These are phyloP conservation scores for Aspergillus uvarum DNA, from an alignment of 2,329 filamentous ascomycete species.

Conservation along the genomic window DNA sequence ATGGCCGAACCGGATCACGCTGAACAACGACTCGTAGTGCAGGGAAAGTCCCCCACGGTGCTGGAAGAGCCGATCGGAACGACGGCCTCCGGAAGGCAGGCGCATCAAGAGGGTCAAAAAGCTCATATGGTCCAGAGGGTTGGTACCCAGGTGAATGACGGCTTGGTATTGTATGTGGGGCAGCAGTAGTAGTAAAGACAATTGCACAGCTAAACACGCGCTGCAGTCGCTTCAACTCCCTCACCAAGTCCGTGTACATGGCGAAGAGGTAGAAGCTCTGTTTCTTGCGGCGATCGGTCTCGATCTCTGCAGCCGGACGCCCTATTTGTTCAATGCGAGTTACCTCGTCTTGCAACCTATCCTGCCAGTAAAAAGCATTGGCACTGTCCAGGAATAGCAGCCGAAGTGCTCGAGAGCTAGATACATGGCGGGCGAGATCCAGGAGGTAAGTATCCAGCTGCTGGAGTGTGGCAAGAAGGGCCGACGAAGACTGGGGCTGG, in stretches of 20 bases:
- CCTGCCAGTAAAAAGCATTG: slow-evolving; percentile 57
- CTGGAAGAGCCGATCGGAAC: slow-evolving; percentile 36
- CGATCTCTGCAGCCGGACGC: slow-evolving; percentile 27
- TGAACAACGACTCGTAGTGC: slow-evolving; percentile 39
- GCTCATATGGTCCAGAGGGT: slow-evolving; percentile 23
- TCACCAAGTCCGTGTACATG: slow-evolving; percentile 32
- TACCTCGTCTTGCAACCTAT: slow-evolving; percentile 47
- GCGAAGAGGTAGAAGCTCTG: slow-evolving; percentile 32
- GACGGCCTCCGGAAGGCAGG: slow-evolving; percentile 23
- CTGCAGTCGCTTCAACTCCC: slow-evolving; percentile 38
- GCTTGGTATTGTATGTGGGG: not conserved
- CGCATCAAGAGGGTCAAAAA: slow-evolving; percentile 11
- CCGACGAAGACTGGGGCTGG: slow-evolving; percentile 52
- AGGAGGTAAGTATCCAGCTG: slow-evolving; percentile 54
- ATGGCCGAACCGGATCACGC: slow-evolving; percentile 36
- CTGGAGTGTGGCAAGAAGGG: slow-evolving; percentile 52
- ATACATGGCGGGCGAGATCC: slow-evolving; percentile 43
- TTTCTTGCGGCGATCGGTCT: slow-evolving; percentile 27
- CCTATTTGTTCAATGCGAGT: slow-evolving; percentile 41
- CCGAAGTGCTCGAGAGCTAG: slow-evolving; percentile 47
- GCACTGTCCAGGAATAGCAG: slow-evolving; percentile 57
- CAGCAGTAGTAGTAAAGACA: slow-evolving; percentile 37
- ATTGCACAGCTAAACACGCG: slow-evolving; percentile 39
- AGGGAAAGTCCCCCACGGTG: slow-evolving; percentile 42
- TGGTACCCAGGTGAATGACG: slow-evolving; percentile 11